Base-by-base conservation (phyloP, 768 basidiomycete genomes). In the Lactarius evosmus region DNA sequence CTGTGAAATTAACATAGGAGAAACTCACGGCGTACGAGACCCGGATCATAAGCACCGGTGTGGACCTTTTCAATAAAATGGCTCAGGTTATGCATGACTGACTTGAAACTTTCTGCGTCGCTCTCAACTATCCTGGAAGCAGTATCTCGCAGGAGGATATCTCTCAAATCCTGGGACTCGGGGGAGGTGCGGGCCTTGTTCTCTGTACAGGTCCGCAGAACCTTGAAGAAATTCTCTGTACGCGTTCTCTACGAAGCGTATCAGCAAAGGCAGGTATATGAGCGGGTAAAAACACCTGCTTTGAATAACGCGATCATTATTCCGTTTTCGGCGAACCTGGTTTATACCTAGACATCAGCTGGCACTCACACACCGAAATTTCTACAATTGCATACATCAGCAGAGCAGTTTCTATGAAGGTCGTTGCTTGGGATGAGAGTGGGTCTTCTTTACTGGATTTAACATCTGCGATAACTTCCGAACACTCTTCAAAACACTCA, bases 61-160 rank as follows among this genome's bases (percentile, higher is more conserved):
- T 86, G 80, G 11, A 88, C 83, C 3, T 78, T 66, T 56, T 88
- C 83, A 1, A 90, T 77, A 64, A 80, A 92, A 11, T 69, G 75
- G 46, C 79, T 74, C 17, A 89, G 70, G 70, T 90, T 89, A 56
- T 80, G 74, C 11, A 88, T 71, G 25, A 85, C 79, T n/a, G 70
- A 70, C 66, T 86, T 83, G 63, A 84, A 82, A 22, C 75, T 72
- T 9, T 75, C 76, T 36, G 76, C 74, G 55, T 88, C 86, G 40
- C 75, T 78, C 33, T 68, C 67, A 14, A 53, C 61, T 22, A 63
- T 85, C 7, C 83, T 82, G n/a, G 88, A 77, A 33, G 88, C 69
- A 1, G 71, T 60, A 53, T 77, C 74, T 33, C 68, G 67, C 14
- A 77, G 40, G 44, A 66, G 75, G 3, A 74, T 71, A 56, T 85